These are phyloP conservation scores for Sporothrix protearum DNA, from an alignment of 2,329 filamentous ascomycete genomes.

Conservation along the genomic window DNA sequence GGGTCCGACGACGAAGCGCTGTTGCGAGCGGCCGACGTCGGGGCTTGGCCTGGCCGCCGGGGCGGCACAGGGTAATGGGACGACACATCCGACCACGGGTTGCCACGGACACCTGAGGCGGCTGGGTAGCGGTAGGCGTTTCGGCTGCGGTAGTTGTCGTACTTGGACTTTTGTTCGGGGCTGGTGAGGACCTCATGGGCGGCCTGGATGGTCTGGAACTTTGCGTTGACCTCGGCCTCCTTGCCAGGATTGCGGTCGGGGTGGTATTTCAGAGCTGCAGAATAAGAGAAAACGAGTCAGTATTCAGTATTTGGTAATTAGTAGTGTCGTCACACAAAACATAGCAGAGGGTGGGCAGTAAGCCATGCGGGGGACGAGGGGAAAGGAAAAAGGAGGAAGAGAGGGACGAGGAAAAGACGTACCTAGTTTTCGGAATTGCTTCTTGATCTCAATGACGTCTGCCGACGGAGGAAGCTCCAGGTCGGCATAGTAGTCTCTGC, in stretches of 20 bases:
- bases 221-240: constrained; percentile 73
- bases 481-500: constrained; percentile 79
- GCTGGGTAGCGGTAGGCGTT: constrained; percentile 41
- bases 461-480: constrained; percentile 67
- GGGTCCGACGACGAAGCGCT: constrained; percentile 27
- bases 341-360: no score
- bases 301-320: neutral
- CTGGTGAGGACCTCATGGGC: constrained; percentile 71
- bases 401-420: constrained; percentile 24
- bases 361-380: no score
- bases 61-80: constrained; percentile 50
- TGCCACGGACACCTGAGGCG: constrained; percentile 55
- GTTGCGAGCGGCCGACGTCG: constrained; percentile 26
- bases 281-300: neutral
- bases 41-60: constrained; percentile 29
- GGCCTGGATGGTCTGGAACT: constrained; percentile 82
- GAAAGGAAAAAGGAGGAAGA: neutral
- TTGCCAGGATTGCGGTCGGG: constrained; percentile 84
- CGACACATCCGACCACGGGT: constrained; percentile 52
- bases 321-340: neutral
- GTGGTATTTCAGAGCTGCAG: constrained; percentile 75
- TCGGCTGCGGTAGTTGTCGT: constrained; percentile 47
- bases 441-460: constrained; percentile 73
- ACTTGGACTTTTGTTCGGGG: constrained; percentile 49
- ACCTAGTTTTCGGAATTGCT: constrained; percentile 81